Base-by-base conservation (phyloP, 169 alveolate genomes). In the Cryptosporidium meleagridis region DNA sequence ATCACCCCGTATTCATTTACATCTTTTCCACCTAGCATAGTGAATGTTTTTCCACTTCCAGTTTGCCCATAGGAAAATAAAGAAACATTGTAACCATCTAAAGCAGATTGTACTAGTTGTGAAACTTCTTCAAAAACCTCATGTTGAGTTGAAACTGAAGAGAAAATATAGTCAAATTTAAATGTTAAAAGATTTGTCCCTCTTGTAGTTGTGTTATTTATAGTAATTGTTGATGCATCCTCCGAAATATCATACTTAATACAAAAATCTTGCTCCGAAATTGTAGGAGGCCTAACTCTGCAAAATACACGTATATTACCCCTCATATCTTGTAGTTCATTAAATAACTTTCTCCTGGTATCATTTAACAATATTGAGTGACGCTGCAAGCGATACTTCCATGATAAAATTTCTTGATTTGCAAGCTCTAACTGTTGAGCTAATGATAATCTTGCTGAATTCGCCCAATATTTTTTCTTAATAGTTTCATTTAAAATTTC, bases 11-110 rank as follows among this genome's bases (percentile, higher is more conserved):
- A 80, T 18, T 93, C 85, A 29, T 91, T 94, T 29, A 86, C 91
- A 39, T 84, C 71, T 16, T 72, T 53, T 16, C 91, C 91, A 41
- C 97, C 97, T 65, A 93, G 91, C 97, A 95, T 95, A 18, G 97
- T 94, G 73, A 70, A 94, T 4, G 97, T 95, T 70, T 95, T 95
- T 29, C 97, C 97, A 29, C 95, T 91, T 7, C 97, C 97, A 39
- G 97, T 95, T 91, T 95, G 95, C 0, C 97, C 97, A 87, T 94
- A 95, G 2, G 97, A 96, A 71, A 95, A 94, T 37, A 95, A 87
- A 91, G 95, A 93, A 10, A 94, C 96, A 91, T 94, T 95, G 84
- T 91, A 95, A 1, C 97, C 97, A 80, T 95, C 97, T 71, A 95
- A 70, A 55, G 94, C 91, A 35, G 96, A 93, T 39, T 89, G 93